A percentile compares a stretch with the other conserved stretches of the same genome.
These are phyloP conservation scores for Galerina sulciceps DNA, from an alignment of 768 basidiomycete species.

Conservation along the genomic window DNA sequence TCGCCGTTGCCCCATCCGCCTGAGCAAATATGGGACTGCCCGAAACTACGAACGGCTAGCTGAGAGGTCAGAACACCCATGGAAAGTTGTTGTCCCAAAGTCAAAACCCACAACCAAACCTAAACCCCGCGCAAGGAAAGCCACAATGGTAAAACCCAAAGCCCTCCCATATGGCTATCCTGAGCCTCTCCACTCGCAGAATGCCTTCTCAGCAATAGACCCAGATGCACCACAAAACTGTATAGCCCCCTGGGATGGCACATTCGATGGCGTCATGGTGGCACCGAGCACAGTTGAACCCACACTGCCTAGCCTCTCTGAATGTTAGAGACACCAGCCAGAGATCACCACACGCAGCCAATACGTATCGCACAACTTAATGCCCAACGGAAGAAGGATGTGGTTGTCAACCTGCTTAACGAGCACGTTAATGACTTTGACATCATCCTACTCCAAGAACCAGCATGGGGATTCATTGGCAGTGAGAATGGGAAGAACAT, in stretches of 20 bases:
- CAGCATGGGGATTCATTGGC: too few relatives aligned
- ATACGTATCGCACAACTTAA: constrained; percentile 24
- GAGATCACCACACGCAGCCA: constrained; percentile 1
- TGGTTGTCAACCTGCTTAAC: constrained; percentile 17
- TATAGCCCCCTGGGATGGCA: too few relatives aligned
- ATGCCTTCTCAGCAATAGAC: too few relatives aligned
- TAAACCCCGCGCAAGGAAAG: too few relatives aligned
- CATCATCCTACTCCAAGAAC: constrained; percentile 27
- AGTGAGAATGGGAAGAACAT: too few relatives aligned
- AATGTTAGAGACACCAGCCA: background rate
- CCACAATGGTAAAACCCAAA: background rate
- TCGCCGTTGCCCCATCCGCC: constrained; percentile 10
- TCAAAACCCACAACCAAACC: too few relatives aligned
- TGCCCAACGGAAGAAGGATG: constrained; percentile 15
- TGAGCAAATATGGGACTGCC: constrained; percentile 12
- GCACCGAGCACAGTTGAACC: too few relatives aligned
- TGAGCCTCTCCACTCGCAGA: too few relatives aligned
- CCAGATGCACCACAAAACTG: too few relatives aligned
- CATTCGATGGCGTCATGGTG: too few relatives aligned
- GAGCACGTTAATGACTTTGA: constrained; percentile 18
- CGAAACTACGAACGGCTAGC: constrained; percentile 3
- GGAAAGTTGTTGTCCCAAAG: constrained; percentile 3
- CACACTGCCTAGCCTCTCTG: background rate
- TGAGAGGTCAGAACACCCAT: constrained; percentile 11
- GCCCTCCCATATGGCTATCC: too few relatives aligned